Evolutionary conservation across 805 yeast genomes (phyloP), one percentile per base, ranked within the genome.

Genomic region (Sugiyamaella marilandica): DNA sequence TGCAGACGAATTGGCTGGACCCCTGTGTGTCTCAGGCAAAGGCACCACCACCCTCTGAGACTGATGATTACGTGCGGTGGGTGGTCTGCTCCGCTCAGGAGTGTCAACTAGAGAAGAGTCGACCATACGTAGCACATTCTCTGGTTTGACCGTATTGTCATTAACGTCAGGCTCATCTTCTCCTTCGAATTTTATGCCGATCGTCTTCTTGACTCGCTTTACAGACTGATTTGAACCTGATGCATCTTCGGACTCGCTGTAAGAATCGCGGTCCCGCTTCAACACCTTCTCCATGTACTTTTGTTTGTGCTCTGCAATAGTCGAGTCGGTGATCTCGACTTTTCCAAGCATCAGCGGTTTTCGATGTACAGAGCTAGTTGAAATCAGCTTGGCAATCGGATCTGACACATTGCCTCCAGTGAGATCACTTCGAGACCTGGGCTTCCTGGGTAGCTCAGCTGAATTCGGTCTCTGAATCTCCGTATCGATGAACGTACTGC

Each of bases 61-160:
- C n/a, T n/a, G n/a, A n/a, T 24, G 29, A 7, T 24, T 3, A 24
- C 29, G 29, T 24, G 29, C 29, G 7, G 29, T 24, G 7, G 29
- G 7, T 24, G 29, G 29, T 24, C 29, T 3, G 7, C 29, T 24
- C 11, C 43, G 21, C 39, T 66, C 69, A 2, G 72, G 72, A 14
- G 70, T 65, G 41, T 66, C 68, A 4, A 70, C 65, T 7, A 70
- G 58, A 26, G 70, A 64, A 13, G 63, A 62, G 49, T 70, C 73
- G 8, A 70, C 70, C 65, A 70, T 62, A 14, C 73, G 53, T 49
- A 70, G 59, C 19, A 70, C 66, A 33, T 64, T 58, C 49, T 66
- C 68, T 18, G 70, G 63, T 36, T 51, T 50, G 18, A 64, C 65
- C 14, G 61, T 62, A 24, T 62, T 55, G 14, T 59, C 61, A 43